phyloP scores from a whole-genome alignment of 2,329 filamentous ascomycete species.

The Neoascochyta sp. region DNA sequence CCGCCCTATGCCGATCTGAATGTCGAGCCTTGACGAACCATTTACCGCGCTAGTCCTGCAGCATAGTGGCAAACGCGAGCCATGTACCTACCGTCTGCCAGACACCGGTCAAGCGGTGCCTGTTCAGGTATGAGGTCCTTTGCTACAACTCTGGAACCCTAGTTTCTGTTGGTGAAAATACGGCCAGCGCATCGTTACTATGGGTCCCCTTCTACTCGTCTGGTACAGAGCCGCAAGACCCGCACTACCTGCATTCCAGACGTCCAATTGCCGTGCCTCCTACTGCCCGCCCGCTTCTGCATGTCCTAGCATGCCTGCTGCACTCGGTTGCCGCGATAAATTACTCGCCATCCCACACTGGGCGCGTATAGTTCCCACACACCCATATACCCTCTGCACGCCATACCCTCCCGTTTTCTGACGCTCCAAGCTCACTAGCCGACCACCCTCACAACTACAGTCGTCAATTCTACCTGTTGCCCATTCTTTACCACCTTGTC shows the following conservation, averaged over 20 bases:
- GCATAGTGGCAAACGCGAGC: conserved; percentile 35
- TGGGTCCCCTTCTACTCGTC: conserved; percentile 46
- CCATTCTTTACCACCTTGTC: conserved; percentile 34
- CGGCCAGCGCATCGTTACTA: conserved; percentile 82
- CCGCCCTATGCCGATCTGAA: conserved; percentile 35
- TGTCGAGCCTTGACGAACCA: conserved; percentile 34
- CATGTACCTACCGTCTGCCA: conserved; percentile 28
- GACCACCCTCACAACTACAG: conserved; percentile 30
- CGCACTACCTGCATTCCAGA: conserved; percentile 39
- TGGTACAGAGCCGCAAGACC: conserved; percentile 43
- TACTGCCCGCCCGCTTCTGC: conserved; percentile 49
- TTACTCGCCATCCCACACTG: conserved; percentile 40
- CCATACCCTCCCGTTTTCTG: conserved; percentile 38
- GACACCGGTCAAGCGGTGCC: conserved; percentile 39
- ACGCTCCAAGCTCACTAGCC: too few relatives aligned
- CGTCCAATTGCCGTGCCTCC: conserved; percentile 49
- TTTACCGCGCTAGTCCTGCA: conserved; percentile 37
- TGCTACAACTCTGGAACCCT: conserved; percentile 40
- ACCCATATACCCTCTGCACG: conserved; percentile 36
- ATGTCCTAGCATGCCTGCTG: conserved; percentile 38
- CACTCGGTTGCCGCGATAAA: conserved; percentile 41
- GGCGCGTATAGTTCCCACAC: conserved; percentile 34
- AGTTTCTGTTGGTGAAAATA: conserved; percentile 71
- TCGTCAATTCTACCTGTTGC: conserved; percentile 38
- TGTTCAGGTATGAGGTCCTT: conserved; percentile 34